Conservation (phyloP, 2,329 filamentous ascomycete genomes). For the Onygenales sp. region DNA sequence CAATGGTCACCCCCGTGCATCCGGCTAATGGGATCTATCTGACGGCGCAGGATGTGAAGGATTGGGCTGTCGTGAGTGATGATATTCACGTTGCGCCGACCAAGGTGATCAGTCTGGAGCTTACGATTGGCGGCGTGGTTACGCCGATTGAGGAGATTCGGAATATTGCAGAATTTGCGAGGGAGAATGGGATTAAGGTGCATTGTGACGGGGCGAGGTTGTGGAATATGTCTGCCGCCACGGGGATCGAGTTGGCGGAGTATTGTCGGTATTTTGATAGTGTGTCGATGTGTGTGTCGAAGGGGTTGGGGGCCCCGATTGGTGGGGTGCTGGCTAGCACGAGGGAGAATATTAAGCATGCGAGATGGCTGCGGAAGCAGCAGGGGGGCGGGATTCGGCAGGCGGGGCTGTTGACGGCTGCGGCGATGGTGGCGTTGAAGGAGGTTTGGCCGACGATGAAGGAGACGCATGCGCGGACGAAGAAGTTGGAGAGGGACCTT, state of each 20-base stretch:
- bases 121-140: constrained; percentile 65
- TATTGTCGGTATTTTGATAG: constrained; percentile 59
- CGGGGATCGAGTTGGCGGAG: constrained; percentile 52
- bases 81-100: constrained; percentile 71
- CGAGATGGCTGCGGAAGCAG: constrained; percentile 60
- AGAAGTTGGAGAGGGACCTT: constrained; percentile 14
- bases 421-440: constrained; percentile 15
- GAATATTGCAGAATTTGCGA: constrained; percentile 57
- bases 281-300: constrained; percentile 62
- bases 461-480: constrained; percentile 15
- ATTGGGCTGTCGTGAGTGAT: constrained; percentile 50
- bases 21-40: constrained; percentile 4
- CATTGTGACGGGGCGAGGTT: constrained; percentile 67
- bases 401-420: constrained; percentile 27
- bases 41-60: constrained; percentile 51
- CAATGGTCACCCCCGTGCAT: constrained; percentile 8
- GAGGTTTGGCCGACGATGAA: constrained; percentile 18
- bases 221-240: constrained; percentile 64
- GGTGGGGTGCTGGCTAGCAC: constrained; percentile 57
- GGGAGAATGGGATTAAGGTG: constrained; percentile 49
- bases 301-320: constrained; percentile 66
- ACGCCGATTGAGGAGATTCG: constrained; percentile 60
- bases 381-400: constrained; percentile 69
- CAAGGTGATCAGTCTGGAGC: constrained; percentile 66
- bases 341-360: constrained; percentile 46